phyloP scores from a whole-genome alignment of 176 grass and related monocot species.

The Musa troglodytarum region DNA sequence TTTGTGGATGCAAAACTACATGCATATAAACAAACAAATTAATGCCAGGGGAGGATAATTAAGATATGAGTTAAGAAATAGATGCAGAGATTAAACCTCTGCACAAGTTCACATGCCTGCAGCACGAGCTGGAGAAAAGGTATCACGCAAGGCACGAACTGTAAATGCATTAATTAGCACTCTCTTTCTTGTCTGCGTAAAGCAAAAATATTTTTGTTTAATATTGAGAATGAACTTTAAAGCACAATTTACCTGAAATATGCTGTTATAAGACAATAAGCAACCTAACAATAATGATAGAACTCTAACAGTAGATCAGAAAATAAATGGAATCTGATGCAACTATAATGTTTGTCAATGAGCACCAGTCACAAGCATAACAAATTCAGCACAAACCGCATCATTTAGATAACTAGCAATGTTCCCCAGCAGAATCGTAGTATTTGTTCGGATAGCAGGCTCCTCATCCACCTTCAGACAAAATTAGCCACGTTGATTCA shows the following conservation, averaged over 20 bases:
- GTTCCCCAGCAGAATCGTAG: conserved; percentile 96
- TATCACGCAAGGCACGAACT: conserved; percentile 87
- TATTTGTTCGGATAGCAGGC: conserved; percentile 89
- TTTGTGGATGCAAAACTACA: background rate
- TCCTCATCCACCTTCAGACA: conserved; percentile 83
- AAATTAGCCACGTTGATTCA: background rate
- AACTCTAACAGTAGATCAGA: background rate
- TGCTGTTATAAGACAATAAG: background rate
- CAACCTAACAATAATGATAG: background rate
- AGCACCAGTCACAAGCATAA: conserved; percentile 3
- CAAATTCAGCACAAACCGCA: conserved; percentile 54
- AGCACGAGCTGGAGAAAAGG: conserved; percentile 90
- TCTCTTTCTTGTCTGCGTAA: conserved; percentile 83
- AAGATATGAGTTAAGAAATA: conserved; percentile 16
- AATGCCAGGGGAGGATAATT: background rate
- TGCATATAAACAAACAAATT: background rate
- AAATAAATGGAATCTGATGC: background rate
- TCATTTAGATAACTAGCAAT: conserved; percentile 97
- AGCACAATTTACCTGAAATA: background rate
- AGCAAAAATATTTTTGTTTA: background rate
- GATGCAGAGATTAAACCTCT: conserved; percentile 15
- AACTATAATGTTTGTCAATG: background rate
- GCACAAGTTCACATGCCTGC: conserved; percentile 58
- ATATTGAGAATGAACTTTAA: background rate
- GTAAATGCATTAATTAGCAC: conserved; percentile 99